These are phyloP conservation scores for Fusarium sororula DNA, from an alignment of 2,329 filamentous ascomycete species.

Conservation along the genomic window DNA sequence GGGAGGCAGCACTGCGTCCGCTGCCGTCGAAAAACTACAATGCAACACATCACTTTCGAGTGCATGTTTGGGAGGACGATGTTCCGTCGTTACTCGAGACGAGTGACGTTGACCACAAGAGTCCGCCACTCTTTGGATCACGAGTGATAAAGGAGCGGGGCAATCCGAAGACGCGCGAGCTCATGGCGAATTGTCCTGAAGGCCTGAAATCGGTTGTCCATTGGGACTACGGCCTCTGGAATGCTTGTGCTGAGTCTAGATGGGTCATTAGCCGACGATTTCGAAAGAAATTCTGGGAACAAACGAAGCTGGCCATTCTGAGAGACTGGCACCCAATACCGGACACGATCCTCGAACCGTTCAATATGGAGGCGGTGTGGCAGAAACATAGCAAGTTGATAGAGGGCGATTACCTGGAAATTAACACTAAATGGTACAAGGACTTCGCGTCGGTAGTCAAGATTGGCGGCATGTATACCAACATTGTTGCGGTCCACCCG, in stretches of 20 bases:
- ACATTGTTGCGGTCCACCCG: neutral
- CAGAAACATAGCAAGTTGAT: too few species aligned
- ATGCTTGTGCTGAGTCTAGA: neutral
- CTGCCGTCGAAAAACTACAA: neutral
- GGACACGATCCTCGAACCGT: neutral
- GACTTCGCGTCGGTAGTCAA: neutral
- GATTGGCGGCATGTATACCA: neutral
- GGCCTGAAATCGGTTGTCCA: neutral
- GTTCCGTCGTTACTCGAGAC: neutral
- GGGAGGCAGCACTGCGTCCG: neutral
- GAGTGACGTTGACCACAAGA: neutral
- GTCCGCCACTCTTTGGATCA: neutral
- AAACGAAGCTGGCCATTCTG: neutral
- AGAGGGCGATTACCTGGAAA: neutral
- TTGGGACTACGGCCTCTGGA: conserved; percentile 1
- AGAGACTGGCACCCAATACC: neutral
- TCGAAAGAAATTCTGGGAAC: neutral
- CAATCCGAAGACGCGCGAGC: too few species aligned
- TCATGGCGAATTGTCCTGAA: neutral
- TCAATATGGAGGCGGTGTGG: neutral
- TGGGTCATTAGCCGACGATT: neutral
- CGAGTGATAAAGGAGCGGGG: neutral
- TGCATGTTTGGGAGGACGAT: neutral
- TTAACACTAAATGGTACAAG: neutral
- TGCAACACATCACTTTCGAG: neutral